Evolutionary conservation across 2,329 filamentous ascomycete species (phyloP).

Genomic region (Xylariales sp.): DNA sequence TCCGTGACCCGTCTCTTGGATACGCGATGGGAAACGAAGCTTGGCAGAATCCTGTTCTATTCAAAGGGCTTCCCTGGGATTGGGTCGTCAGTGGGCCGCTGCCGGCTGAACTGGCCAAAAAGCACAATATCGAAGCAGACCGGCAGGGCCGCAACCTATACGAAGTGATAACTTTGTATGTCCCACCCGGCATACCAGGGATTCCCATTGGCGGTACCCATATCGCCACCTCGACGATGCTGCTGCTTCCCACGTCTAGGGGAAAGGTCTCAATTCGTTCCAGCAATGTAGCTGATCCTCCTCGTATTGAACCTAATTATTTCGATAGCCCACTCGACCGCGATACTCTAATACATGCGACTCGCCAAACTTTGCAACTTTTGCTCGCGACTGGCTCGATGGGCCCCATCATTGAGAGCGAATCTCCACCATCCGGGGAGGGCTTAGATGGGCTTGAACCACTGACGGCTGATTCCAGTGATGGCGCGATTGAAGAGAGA

Average conservation of each 20-base stretch:
- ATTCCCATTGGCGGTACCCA: conserved; percentile 42
- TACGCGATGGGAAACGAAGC: conserved; percentile 42
- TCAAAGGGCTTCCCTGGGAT: conserved; percentile 44
- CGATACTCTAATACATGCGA: conserved; percentile 38
- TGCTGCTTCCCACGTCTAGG: conserved; percentile 41
- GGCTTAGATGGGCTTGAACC: conserved; percentile 38
- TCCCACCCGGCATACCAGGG: conserved; percentile 40
- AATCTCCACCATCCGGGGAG: conserved; percentile 39
- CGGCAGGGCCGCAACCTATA: conserved; percentile 36
- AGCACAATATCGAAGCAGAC: conserved; percentile 27
- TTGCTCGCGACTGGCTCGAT: conserved; percentile 34
- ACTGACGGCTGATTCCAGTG: conserved; percentile 39
- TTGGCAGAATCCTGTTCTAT: conserved; percentile 40
- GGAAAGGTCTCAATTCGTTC: conserved; percentile 40
- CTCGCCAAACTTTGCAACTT: conserved; percentile 35
- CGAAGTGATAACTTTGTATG: conserved; percentile 42
- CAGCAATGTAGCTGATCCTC: conserved; percentile 29
- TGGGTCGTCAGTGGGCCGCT: conserved; percentile 42
- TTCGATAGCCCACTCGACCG: conserved; percentile 36
- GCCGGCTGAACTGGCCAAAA: conserved; percentile 35
- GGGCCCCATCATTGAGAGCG: conserved; percentile 39
- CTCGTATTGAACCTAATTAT: conserved; percentile 39
- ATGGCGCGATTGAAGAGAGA: conserved; percentile 43
- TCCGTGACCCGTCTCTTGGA: conserved; percentile 44
- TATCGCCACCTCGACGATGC: conserved; percentile 45